Evolutionary conservation across 768 basidiomycete genomes (phyloP).

Genomic region (Lactarius sanguifluus): DNA sequence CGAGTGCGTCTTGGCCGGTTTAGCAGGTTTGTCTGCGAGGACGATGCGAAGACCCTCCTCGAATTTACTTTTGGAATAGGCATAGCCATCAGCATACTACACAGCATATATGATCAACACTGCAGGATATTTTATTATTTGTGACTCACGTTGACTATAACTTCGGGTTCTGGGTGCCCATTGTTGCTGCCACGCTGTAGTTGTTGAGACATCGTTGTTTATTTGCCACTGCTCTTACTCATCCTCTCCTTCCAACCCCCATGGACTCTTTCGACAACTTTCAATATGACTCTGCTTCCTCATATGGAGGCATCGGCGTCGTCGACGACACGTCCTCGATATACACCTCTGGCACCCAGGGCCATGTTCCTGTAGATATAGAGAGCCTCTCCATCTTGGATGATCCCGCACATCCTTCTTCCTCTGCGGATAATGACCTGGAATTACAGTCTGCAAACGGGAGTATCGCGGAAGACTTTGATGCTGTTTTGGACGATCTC

Average conservation of each 20-base stretch:
- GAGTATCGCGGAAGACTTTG: conserved; percentile 81
- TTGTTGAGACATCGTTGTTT: conserved; percentile 20
- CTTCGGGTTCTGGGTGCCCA: conserved; percentile 61
- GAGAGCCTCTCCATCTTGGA: conserved; percentile 68
- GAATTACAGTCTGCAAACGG: conserved; percentile 38
- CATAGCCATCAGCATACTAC: conserved; percentile 64
- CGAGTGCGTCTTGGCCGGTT: conserved; percentile 42
- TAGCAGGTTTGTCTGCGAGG: conserved; percentile 55
- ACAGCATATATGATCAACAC: conserved; percentile 8
- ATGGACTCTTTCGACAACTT: conserved; percentile 88
- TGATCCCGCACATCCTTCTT: conserved; percentile 43
- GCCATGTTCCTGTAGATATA: conserved; percentile 53
- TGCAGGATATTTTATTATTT: neutral
- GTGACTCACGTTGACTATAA: conserved; percentile 61
- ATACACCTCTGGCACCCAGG: conserved; percentile 71
- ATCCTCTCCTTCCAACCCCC: conserved; percentile 27
- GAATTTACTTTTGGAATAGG: conserved; percentile 66
- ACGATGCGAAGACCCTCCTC: conserved; percentile 63
- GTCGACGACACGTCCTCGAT: conserved; percentile 81
- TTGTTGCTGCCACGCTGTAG: conserved; percentile 39
- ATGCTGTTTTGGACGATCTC: conserved; percentile 84
- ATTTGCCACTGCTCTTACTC: conserved; percentile 8
- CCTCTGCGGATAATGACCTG: conserved; percentile 31
- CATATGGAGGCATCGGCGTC: conserved; percentile 69
- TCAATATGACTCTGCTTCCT: conserved; percentile 80